phyloP scores from a whole-genome alignment of 345 rosid species.

The Sonneratia caseolaris region DNA sequence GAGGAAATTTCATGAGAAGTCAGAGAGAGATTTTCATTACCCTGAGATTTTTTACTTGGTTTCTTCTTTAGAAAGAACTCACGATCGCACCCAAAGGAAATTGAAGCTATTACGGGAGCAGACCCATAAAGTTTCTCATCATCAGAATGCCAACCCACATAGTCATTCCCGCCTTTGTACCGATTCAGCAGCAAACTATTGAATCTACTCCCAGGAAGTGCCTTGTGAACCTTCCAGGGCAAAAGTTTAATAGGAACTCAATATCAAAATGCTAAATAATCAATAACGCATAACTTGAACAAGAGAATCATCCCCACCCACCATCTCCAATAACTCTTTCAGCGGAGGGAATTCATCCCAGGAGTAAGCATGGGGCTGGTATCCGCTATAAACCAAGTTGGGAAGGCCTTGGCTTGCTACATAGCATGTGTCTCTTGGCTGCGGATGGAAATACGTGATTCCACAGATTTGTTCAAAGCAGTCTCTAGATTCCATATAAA shows the following conservation, averaged over 20 bases:
- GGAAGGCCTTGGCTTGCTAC: slow-evolving; percentile 57
- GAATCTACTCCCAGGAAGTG: slow-evolving; percentile 74
- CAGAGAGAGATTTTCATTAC: slow-evolving; percentile 18
- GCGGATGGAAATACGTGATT: slow-evolving; percentile 6
- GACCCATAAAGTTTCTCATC: slow-evolving; percentile 89
- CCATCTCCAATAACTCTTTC: slow-evolving; percentile 56
- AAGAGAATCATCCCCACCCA: slow-evolving; percentile 14
- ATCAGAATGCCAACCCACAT: slow-evolving; percentile 89
- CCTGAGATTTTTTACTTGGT: slow-evolving; percentile 35
- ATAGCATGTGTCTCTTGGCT: slow-evolving; percentile 88
- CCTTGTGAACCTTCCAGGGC: slow-evolving; percentile 50
- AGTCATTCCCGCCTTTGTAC: slow-evolving; percentile 72
- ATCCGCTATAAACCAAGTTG: slow-evolving; percentile 61
- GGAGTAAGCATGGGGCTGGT: slow-evolving; percentile 48
- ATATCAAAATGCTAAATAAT: not conserved
- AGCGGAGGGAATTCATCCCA: slow-evolving; percentile 91
- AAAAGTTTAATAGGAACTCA: not conserved
- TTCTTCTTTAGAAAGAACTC: slow-evolving; percentile 74
- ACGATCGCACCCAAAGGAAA: slow-evolving; percentile 86
- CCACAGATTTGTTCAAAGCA: not conserved
- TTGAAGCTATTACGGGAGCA: slow-evolving; percentile 74
- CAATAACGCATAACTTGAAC: not conserved
- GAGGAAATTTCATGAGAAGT: not conserved
- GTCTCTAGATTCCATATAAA: not conserved
- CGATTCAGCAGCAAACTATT: slow-evolving; percentile 82